These are phyloP conservation scores for Uromyces viciae-fabae DNA, from an alignment of 1,284 basidiomycete species.

Conservation along the genomic window DNA sequence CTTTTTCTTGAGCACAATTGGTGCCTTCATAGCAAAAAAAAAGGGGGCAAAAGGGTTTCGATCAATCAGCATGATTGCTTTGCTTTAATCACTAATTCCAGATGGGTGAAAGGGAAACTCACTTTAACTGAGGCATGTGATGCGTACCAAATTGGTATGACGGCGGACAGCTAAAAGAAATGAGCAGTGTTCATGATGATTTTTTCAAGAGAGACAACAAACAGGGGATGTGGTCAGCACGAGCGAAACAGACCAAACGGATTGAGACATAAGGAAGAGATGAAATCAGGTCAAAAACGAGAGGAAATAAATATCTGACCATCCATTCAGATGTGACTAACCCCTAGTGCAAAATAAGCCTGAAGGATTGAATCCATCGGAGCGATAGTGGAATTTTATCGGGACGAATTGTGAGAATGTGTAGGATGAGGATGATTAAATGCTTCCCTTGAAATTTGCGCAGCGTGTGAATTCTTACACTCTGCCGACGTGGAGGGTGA, in stretches of 20 bases:
- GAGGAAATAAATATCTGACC: not conserved
- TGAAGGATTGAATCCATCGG: conserved; percentile 40
- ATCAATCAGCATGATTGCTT: not conserved
- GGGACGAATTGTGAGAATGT: not conserved
- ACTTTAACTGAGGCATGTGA: conserved; percentile 47
- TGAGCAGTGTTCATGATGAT: no score
- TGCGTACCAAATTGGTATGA: conserved; percentile 50
- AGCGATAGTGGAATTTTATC: no score
- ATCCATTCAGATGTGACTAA: not conserved
- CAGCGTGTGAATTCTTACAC: no score
- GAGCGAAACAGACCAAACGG: no score
- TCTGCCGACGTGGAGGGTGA: no score
- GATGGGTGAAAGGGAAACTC: conserved; percentile 5
- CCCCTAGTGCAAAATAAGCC: conserved; percentile 42
- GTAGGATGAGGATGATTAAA: no score
- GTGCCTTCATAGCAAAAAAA: conserved; percentile 15
- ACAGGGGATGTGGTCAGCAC: no score
- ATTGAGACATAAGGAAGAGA: no score
- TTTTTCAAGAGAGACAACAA: no score
- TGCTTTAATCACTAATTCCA: not conserved
- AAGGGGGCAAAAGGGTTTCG: not conserved
- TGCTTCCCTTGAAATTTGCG: no score
- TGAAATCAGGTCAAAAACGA: not conserved
- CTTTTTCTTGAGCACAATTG: conserved; percentile 35
- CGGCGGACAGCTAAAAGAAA: conserved; percentile 47